Base-by-base conservation (phyloP, 1,284 basidiomycete genomes). In the Peniophora sp. region DNA sequence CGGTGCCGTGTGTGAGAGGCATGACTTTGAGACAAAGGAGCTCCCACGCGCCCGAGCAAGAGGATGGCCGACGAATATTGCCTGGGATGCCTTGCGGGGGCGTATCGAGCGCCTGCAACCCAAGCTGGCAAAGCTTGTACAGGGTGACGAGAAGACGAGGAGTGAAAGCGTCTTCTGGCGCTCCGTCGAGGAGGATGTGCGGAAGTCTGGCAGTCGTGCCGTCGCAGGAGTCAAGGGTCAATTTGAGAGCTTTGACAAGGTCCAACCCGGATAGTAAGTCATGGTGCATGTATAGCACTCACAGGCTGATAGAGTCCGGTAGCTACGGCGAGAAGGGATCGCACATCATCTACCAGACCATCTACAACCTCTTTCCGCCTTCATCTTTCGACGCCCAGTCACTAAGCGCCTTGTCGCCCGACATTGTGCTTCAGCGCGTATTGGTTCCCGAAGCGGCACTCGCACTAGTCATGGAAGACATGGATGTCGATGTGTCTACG, bases 271-370 rank as follows among this genome's bases (percentile, higher is more conserved):
- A 70, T 91, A 91, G 89, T 91, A 61, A 70, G 88, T 70, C 14
- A 44, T n/a, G 34, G 48, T 17, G 66, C 22, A 41, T 49, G 17
- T 45, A 9, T 20, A 14, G 46, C 53, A 51, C 17, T 39, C n/a
- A 19, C 12, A 22, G 46, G 38, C 50, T 51, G 45, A 44, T 55
- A n/a, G 27, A 17, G n/a, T 39, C 52, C 41, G 8, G 3, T 53
- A 91, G 88, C 61, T 91, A 91, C 57, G 88, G 89, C 46, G 89
- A 91, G 66, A 72, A 82, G 43, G 89, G 88, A 8, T 83, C 82
- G 1, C 70, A 86, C 19, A 83, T 90, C 57, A 85, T 91, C 52
- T 78, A 84, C 50, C 86, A 89, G 58, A 83, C 83, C 0, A 71
- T 91, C 3, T 84, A 81, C 60, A 75, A 81, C 59, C 70, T 90